Evolutionary conservation across 2,329 filamentous ascomycete species (phyloP).

Genomic region (Ophiobolus disseminans): DNA sequence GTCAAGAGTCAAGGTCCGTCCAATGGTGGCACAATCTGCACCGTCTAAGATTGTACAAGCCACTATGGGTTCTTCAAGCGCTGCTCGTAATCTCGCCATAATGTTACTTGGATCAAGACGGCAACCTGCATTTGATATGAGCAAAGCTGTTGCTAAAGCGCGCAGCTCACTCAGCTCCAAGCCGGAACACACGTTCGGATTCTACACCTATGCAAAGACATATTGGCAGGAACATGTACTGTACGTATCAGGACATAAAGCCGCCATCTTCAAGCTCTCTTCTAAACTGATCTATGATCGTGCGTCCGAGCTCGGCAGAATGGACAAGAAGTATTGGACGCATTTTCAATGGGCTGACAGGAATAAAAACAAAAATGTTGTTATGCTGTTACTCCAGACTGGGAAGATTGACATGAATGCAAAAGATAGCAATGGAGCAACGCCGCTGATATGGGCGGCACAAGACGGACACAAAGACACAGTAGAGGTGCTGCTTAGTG

Average conservation of each 20-base stretch:
- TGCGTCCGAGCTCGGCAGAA: not conserved
- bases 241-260: slow-evolving; percentile 12
- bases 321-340: not conserved
- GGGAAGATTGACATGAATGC: not conserved
- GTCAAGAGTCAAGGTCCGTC: slow-evolving; percentile 5
- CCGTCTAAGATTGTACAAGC: slow-evolving; percentile 13
- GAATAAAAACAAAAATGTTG: not conserved
- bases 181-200: slow-evolving; percentile 4
- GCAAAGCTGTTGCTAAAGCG: slow-evolving; percentile 13
- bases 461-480: not conserved
- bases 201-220: slow-evolving; percentile 20
- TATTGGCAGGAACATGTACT: slow-evolving; percentile 19
- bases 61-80: slow-evolving; percentile 11
- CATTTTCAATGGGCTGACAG: not conserved
- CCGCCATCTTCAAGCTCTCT: slow-evolving; percentile 9
- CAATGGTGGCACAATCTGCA: slow-evolving; percentile 8
- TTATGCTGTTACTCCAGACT: not conserved
- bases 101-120: slow-evolving; percentile 15
- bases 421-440: not conserved
- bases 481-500: not conserved
- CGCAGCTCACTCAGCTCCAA: not conserved
- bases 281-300: not conserved
- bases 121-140: slow-evolving; percentile 18
- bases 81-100: slow-evolving; percentile 10
- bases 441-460: not conserved